Base-by-base conservation (phyloP, 148 eudicot genomes). In the Amaranthus palmeri region DNA sequence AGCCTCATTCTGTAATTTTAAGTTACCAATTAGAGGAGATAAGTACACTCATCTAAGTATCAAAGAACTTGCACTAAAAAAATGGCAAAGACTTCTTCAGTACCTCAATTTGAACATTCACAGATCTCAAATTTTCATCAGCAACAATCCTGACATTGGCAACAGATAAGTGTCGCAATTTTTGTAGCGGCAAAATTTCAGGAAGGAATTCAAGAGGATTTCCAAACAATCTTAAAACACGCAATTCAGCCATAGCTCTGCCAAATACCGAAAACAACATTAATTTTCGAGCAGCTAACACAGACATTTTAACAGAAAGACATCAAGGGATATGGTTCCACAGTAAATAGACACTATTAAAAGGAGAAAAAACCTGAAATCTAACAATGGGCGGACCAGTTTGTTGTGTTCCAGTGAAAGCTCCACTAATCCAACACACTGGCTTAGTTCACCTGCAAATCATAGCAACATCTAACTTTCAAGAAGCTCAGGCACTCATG, bases 191-290 rank as follows among this genome's bases (percentile, higher is more conserved):
- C 77, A 96, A 84, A 64, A 96, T 96, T 70, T 96, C 99, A 81
- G 99, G 99, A 48, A 96, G 90, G 77, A 92, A 96, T 74, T 90
- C 99, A 78, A 96, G 89, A 40, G 99, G 99, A 81, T 96, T 96
- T 58, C 97, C 97, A 71, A 90, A 96, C 58, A 96, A 86, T 80
- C 97, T 88, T 69, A 96, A 79, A 74, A 92, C 84, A 78, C 90
- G 92, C 68, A 96, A 78, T 78, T 88, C 96, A 56, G 99, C 76
- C 96, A 96, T 88, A 73, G 92, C 96, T 85, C 99, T 96, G 89
- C 77, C 73, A 80, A 78, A 54, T 78, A 71, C 36, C 64, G 75
- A 70, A 67, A 67, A 45, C 52, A 74, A 55, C 56, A 75, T 64
- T 72, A 78, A 74, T 53, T 40, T 15, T 48, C 71, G 44, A 54